Percentiles rank a stretch among this genome's conserved stretches.
These are phyloP conservation scores for Tolypocladium nubicola DNA, from an alignment of 2,329 filamentous ascomycete species.

Conservation along the genomic window DNA sequence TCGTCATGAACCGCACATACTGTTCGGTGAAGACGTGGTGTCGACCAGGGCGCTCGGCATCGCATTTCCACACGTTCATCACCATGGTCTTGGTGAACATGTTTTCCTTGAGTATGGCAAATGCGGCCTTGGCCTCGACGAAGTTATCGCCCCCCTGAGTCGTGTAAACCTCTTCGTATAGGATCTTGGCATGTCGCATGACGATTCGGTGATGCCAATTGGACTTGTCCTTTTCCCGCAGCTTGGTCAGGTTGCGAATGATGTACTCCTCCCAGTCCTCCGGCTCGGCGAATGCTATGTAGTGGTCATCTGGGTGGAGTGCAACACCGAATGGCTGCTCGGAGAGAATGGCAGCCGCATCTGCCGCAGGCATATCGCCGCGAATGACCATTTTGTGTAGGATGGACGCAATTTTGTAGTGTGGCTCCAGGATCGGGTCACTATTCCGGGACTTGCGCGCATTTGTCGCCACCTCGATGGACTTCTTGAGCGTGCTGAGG, in stretches of 20 bases:
- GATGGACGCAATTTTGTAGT: conserved; percentile 81
- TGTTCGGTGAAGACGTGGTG: conserved; percentile 88
- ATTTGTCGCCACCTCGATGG: conserved; percentile 38
- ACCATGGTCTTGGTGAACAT: conserved; percentile 92
- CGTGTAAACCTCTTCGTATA: conserved; percentile 34
- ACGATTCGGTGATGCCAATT: conserved; percentile 95
- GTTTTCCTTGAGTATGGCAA: conserved; percentile 59
- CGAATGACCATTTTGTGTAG: conserved; percentile 68
- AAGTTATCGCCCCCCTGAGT: conserved; percentile 32
- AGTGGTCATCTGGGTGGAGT: conserved; percentile 21
- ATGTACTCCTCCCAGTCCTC: conserved; percentile 53
- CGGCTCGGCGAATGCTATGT: conserved; percentile 23
- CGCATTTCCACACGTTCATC: conserved; percentile 90
- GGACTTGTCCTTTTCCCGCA: conserved; percentile 70
- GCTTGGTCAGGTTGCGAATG: conserved; percentile 36
- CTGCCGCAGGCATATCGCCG: conserved; percentile 34
- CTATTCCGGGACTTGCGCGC: conserved; percentile 46
- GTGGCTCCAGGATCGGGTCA: conserved; percentile 79
- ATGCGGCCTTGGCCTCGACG: conserved; percentile 67
- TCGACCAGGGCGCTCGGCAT: conserved; percentile 69
- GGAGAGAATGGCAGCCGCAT: conserved; percentile 41
- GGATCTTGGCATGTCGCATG: conserved; percentile 53
- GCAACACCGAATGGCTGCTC: conserved; percentile 41
- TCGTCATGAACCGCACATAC: conserved; percentile 75
- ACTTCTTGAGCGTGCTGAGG: conserved; percentile 38